Conservation (phyloP, 176 grass and related monocot genomes). For the Neostapfia colusana region DNA sequence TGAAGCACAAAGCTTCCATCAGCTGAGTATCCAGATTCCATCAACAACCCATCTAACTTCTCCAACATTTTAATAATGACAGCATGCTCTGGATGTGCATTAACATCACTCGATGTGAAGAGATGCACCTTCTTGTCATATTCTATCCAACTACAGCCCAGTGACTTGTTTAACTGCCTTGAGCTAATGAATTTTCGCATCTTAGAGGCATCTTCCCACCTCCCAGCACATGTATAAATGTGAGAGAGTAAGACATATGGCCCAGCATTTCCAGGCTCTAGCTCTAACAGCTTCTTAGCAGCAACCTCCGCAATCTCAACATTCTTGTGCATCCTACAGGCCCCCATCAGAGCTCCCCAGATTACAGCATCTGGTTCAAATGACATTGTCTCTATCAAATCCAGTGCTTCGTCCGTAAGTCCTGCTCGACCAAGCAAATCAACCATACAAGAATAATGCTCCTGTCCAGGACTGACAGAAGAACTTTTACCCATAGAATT, state of each 20-base stretch:
- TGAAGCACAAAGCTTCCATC: slow-evolving; percentile 77
- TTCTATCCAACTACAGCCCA: slow-evolving; percentile 82
- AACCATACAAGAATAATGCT: slow-evolving; percentile 80
- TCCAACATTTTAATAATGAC: slow-evolving; percentile 60
- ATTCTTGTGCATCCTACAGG: slow-evolving; percentile 81
- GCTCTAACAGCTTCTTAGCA: slow-evolving; percentile 63
- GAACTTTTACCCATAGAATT: slow-evolving; percentile 53
- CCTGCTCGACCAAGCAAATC: slow-evolving; percentile 78
- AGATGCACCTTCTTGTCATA: slow-evolving; percentile 65
- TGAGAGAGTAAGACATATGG: slow-evolving; percentile 73
- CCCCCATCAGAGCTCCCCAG: slow-evolving; percentile 77
- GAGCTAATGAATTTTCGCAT: slow-evolving; percentile 65
- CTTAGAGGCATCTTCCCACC: slow-evolving; percentile 74
- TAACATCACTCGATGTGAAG: slow-evolving; percentile 64
- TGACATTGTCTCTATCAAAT: slow-evolving; percentile 63
- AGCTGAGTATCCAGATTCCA: slow-evolving; percentile 72
- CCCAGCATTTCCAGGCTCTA: slow-evolving; percentile 66
- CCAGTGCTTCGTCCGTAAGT: slow-evolving; percentile 56
- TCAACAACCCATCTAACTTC: slow-evolving; percentile 65
- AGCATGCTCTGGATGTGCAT: slow-evolving; percentile 59
- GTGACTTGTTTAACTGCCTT: slow-evolving; percentile 71
- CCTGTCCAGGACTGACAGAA: slow-evolving; percentile 36
- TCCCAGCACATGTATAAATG: slow-evolving; percentile 69
- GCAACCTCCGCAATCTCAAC: slow-evolving; percentile 65
- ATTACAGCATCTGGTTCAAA: slow-evolving; percentile 68